phyloP scores from a whole-genome alignment of 2,329 filamentous ascomycete species.

The Exophiala lecanii-corni region DNA sequence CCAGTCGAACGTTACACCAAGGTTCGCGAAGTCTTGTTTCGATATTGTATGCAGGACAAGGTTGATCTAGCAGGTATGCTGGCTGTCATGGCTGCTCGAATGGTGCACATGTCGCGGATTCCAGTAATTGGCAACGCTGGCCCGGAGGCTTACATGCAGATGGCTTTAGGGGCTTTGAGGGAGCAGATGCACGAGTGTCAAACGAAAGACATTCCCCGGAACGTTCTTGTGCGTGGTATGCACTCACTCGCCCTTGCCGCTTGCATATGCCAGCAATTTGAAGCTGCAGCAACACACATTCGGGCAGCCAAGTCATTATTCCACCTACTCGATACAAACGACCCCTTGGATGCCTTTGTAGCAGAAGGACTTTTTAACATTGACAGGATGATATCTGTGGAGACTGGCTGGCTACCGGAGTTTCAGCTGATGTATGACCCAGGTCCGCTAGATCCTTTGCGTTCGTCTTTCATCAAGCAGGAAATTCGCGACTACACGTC shows the following conservation, averaged over 20 bases:
- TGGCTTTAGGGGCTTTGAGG: constrained; percentile 4
- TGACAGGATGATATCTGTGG: constrained; percentile 10
- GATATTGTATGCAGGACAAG: constrained; percentile 7
- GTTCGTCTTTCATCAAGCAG: constrained; percentile 6
- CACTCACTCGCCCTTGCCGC: constrained; percentile 11
- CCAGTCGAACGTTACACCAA: constrained; percentile 8
- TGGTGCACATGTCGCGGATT: constrained; percentile 12
- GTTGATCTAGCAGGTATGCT: constrained; percentile 4
- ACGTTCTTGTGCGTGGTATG: constrained; percentile 9
- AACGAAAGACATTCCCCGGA: background rate
- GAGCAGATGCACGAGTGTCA: constrained; percentile 14
- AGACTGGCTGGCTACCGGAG: constrained; percentile 11
- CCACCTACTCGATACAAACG: background rate
- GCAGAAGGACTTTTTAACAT: constrained; percentile 9
- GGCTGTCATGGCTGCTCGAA: constrained; percentile 11
- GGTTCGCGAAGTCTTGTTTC: constrained; percentile 5
- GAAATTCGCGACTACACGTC: constrained; percentile 1
- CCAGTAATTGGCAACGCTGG: constrained; percentile 2
- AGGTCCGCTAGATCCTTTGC: constrained; percentile 4
- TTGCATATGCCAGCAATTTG: constrained; percentile 13
- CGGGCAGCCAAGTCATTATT: constrained; percentile 7
- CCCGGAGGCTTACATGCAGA: constrained; percentile 11
- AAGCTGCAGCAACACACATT: constrained; percentile 9
- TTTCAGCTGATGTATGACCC: constrained; percentile 11
- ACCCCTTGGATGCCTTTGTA: constrained; percentile 5